These are phyloP conservation scores for Cystofilobasidium bisporidii DNA, from an alignment of 768 basidiomycete genomes.

Conservation along the genomic window DNA sequence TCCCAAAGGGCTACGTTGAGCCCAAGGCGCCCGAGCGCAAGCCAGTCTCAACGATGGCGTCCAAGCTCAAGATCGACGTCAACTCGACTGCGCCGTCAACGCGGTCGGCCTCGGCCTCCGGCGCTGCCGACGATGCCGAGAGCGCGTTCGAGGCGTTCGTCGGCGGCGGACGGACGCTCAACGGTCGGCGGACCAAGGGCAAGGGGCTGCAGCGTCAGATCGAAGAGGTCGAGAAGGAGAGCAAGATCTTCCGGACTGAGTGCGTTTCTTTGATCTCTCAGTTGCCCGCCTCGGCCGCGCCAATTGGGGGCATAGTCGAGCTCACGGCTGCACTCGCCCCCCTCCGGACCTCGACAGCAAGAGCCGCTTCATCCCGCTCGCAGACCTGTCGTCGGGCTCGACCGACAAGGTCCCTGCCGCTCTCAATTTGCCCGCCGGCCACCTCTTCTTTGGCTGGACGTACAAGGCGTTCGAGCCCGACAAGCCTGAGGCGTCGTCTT, in stretches of 20 bases:
- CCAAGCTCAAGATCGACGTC: constrained; percentile 84
- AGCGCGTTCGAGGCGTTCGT: constrained; percentile 69
- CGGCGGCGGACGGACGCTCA: constrained; percentile 82
- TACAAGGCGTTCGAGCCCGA: constrained; percentile 48
- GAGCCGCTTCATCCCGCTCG: constrained; percentile 61
- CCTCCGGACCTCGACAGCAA: constrained; percentile 49
- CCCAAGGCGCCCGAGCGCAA: constrained; percentile 69
- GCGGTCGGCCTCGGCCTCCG: constrained; percentile 51
- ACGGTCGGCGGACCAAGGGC: constrained; percentile 86
- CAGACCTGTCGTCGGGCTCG: constrained; percentile 55
- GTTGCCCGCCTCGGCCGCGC: no score
- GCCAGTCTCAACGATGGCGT: constrained; percentile 83
- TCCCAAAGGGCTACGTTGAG: constrained; percentile 77
- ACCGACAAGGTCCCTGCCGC: constrained; percentile 77
- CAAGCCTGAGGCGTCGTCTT: neutral
- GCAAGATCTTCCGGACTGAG: constrained; percentile 87
- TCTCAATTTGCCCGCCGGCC: constrained; percentile 79
- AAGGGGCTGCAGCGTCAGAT: constrained; percentile 79
- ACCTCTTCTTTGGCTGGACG: constrained; percentile 94
- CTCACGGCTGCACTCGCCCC: neutral
- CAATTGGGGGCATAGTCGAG: no score
- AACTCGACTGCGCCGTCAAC: constrained; percentile 49
- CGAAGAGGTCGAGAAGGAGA: constrained; percentile 65
- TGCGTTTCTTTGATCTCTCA: constrained; percentile 44
- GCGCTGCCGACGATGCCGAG: constrained; percentile 25